A percentile compares a stretch with the other conserved stretches of the same genome.
phyloP scores from a whole-genome alignment of 768 basidiomycete genomes.

The Phanerochaete carnosa region DNA sequence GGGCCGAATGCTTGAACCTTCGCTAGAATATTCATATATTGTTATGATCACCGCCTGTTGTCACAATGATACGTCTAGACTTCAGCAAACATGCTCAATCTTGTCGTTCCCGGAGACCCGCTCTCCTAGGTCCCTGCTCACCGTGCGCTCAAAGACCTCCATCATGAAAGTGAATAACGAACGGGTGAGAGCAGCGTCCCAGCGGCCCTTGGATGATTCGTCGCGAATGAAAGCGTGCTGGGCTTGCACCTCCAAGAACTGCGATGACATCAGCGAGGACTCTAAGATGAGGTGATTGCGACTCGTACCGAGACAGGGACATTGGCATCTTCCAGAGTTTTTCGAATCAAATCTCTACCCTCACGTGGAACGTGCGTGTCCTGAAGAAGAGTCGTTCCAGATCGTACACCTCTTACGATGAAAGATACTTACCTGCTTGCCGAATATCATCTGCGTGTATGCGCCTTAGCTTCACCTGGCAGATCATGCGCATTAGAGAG shows the following conservation, averaged over 20 bases:
- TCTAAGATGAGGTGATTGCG: not conserved
- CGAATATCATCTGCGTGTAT: constrained; percentile 79
- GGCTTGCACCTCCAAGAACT: constrained; percentile 96
- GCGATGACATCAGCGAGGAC: not conserved
- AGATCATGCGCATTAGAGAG: not conserved
- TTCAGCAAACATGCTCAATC: constrained; percentile 77
- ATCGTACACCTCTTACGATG: not conserved
- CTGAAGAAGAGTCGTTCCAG: constrained; percentile 30
- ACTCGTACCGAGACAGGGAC: constrained; percentile 65
- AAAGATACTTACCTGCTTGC: constrained; percentile 68
- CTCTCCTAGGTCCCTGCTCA: constrained; percentile 83
- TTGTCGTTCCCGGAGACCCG: constrained; percentile 40
- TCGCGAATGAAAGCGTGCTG: constrained; percentile 97
- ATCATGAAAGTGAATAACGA: constrained; percentile 84
- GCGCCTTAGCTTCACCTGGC: not conserved
- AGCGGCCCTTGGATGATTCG: constrained; percentile 88
- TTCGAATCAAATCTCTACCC: constrained; percentile 83
- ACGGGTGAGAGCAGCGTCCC: constrained; percentile 89
- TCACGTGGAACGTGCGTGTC: constrained; percentile 91
- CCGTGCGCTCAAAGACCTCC: constrained; percentile 89
- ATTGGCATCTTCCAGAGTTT: constrained; percentile 76
- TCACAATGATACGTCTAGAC: not conserved
- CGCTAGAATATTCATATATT: not conserved
- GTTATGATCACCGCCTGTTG: not conserved
- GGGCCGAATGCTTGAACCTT: not conserved